These are phyloP conservation scores for Petunia axillaris DNA, from an alignment of 257 asterid genomes.

Conservation along the genomic window DNA sequence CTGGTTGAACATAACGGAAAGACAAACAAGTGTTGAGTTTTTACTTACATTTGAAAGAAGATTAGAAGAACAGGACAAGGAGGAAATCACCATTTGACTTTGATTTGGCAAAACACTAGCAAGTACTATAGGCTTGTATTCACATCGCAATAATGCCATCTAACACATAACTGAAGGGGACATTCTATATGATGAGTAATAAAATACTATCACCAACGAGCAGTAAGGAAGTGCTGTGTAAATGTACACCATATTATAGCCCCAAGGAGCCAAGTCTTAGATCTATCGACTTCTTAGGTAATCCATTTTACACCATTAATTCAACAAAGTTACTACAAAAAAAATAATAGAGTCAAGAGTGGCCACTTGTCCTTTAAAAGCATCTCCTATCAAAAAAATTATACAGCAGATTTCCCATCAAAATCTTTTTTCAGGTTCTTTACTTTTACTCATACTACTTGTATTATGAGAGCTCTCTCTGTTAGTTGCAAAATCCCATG, in stretches of 20 bases:
- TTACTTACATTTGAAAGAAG: neutral
- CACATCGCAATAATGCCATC: constrained; percentile 2
- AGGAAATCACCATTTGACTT: neutral
- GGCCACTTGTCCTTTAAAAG: neutral
- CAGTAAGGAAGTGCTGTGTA: neutral
- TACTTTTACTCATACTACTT: neutral
- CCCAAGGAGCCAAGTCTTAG: neutral
- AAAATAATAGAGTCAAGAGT: neutral
- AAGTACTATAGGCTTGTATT: neutral
- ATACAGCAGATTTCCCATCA: neutral
- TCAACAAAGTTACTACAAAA: neutral
- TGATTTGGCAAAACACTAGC: neutral
- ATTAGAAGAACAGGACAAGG: neutral
- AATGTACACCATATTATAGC: neutral
- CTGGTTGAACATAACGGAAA: constrained; percentile 45
- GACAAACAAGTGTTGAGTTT: neutral
- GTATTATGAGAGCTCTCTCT: neutral
- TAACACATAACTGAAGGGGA: neutral
- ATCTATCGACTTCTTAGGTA: neutral
- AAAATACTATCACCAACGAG: neutral
- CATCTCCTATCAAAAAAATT: neutral
- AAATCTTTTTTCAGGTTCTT: neutral
- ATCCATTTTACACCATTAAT: neutral
- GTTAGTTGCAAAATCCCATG: neutral
- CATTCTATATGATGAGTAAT: neutral